Evolutionary conservation across 768 basidiomycete species (phyloP).

Genomic region (Coprinopsis sp.): DNA sequence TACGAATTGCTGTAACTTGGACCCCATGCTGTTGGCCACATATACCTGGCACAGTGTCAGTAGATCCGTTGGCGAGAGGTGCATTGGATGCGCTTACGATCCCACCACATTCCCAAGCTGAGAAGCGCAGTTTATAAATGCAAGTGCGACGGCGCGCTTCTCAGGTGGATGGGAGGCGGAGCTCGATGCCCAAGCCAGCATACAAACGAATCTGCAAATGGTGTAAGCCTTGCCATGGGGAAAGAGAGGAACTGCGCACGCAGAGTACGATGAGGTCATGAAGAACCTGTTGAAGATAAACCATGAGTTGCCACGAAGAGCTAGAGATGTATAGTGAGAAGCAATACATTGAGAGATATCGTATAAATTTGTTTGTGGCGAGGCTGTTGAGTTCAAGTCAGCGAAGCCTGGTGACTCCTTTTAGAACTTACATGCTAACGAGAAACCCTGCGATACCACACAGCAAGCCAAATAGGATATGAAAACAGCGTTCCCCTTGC

Average conservation of each 20-base stretch:
- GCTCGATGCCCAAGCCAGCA: slow-evolving; percentile 49
- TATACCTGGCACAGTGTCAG: slow-evolving; percentile 37
- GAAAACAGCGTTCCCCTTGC: slow-evolving; percentile 64
- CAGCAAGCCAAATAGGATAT: slow-evolving; percentile 49
- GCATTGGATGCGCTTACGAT: slow-evolving; percentile 46
- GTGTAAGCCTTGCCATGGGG: too few species aligned
- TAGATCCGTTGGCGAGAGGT: not conserved
- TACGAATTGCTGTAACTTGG: slow-evolving; percentile 68
- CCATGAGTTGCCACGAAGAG: not conserved
- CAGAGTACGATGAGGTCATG: slow-evolving; percentile 72
- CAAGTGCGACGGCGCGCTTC: slow-evolving; percentile 87
- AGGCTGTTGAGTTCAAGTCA: slow-evolving; percentile 60
- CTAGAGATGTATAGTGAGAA: not conserved
- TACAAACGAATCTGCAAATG: slow-evolving; percentile 67
- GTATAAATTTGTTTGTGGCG: not conserved
- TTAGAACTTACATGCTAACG: slow-evolving; percentile 61
- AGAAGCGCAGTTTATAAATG: slow-evolving; percentile 75
- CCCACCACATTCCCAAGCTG: slow-evolving; percentile 83
- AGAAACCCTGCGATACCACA: slow-evolving; percentile 67
- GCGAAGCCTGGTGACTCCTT: slow-evolving; percentile 56
- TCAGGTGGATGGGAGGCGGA: slow-evolving; percentile 61
- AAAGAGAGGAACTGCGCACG: too few species aligned
- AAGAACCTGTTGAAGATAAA: slow-evolving; percentile 49
- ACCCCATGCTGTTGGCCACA: slow-evolving; percentile 68
- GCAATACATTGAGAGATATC: not conserved